phyloP scores from a whole-genome alignment of 805 yeast species.

The Wickerhamomyces bovis region DNA sequence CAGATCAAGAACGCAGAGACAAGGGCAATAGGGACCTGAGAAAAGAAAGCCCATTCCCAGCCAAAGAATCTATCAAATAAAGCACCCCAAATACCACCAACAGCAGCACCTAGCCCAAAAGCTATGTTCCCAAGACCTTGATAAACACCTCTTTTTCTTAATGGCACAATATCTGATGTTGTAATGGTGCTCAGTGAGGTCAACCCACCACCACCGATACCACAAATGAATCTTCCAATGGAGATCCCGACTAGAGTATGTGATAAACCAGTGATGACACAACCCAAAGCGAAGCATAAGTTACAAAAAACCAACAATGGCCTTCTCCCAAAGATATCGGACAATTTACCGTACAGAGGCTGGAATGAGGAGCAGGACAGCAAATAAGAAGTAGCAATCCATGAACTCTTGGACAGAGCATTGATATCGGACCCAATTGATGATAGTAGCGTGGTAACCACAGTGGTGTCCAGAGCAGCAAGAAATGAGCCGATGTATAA shows the following conservation, averaged over 20 bases:
- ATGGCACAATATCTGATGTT: constrained; percentile 68
- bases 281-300: constrained; percentile 36
- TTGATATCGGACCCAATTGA: constrained; percentile 60
- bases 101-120: constrained; percentile 68
- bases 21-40: constrained; percentile 48
- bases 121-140: constrained; percentile 76
- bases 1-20: constrained; percentile 34
- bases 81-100: constrained; percentile 63
- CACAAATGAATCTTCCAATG: constrained; percentile 63
- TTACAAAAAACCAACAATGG: constrained; percentile 33
- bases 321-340: constrained; percentile 62
- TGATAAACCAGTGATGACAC: constrained; percentile 32
- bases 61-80: constrained; percentile 44
- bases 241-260: constrained; percentile 25
- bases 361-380: constrained; percentile 61
- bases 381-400: constrained; percentile 63
- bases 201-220: constrained; percentile 87
- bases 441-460: constrained; percentile 56
- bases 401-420: constrained; percentile 54
- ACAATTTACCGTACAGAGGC: constrained; percentile 57
- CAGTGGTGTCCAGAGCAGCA: constrained; percentile 58
- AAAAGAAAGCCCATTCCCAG: constrained; percentile 59
- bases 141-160: constrained; percentile 68
- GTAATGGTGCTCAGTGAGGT: constrained; percentile 66
- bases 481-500: constrained; percentile 41